Base-by-base conservation (phyloP, 1,139 yeast species). In the Lodderomyces parapsilosis region DNA sequence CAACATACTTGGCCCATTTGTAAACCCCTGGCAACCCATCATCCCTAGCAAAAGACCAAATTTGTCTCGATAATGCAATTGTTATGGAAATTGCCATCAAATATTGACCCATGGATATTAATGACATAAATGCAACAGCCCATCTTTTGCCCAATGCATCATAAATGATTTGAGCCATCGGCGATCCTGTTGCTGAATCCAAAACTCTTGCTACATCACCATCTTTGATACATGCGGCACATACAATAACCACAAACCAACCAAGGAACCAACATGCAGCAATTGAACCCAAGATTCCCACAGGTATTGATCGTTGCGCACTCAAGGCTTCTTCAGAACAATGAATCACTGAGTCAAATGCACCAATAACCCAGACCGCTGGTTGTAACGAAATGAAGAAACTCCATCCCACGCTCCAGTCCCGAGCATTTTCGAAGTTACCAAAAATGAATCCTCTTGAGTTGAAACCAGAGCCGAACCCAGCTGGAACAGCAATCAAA, bases 261-360 rank as follows among this genome's bases (percentile, higher is more conserved):
- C 91, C 91, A 8, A 84, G 56, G 25, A 80, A 46, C 70, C 83
- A 78, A 59, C 90, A 82, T 38, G 70, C 74, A 14, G 73, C 53
- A 47, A 83, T 81, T 18, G 67, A 58, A 3, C 72, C 71, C 18
- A 64, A 52, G 18, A 68, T 83, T 24, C 89, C 91, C 36, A 77
- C 62, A 9, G 91, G 89, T 14, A 83, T 83, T n/a, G 87, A 80
- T 42, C 66, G 69, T 19, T 81, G 71, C 10, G 91, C 88, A 54
- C 81, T 78, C 36, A 70, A 68, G 20, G 86, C 86, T 57, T 85
- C 91, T 59, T 85, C 93, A 22, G 83, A 73, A 76, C 83, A 78
- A 60, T 84, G 91, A 39, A 83, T 81, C 51, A 85, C 81, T 5
- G 86, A 78, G 58, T 84, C 91, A 56, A 82, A 83, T 0, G 86